These are phyloP conservation scores for Dactylis glomerata DNA, from an alignment of 176 grass and related monocot genomes.

Conservation along the genomic window DNA sequence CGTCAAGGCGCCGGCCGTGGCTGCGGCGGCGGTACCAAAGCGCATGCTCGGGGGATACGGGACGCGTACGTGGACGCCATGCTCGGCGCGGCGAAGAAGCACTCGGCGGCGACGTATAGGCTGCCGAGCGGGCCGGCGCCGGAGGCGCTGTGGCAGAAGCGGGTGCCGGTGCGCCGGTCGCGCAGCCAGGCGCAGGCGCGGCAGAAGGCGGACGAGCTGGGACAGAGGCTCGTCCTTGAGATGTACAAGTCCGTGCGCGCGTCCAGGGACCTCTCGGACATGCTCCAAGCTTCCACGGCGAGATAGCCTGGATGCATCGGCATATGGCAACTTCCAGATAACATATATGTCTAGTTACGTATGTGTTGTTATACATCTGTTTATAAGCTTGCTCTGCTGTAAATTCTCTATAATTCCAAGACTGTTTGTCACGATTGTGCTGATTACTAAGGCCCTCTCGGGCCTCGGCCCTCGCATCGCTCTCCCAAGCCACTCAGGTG, in stretches of 20 bases:
- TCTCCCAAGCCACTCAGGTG: too few species aligned
- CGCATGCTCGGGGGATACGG: conserved; percentile 53
- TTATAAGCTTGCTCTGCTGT: background rate
- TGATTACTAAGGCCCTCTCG: too few species aligned
- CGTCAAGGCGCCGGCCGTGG: background rate
- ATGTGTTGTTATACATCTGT: too few species aligned
- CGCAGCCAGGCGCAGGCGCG: conserved; percentile 25
- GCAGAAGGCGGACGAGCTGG: conserved; percentile 40
- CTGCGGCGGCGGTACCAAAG: conserved; percentile 33
- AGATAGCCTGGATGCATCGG: conserved; percentile 5
- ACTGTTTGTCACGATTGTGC: too few species aligned
- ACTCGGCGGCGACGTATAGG: conserved; percentile 22
- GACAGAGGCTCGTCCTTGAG: conserved; percentile 60
- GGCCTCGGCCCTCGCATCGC: too few species aligned
- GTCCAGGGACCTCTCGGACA: conserved; percentile 44
- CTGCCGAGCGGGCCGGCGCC: conserved; percentile 11
- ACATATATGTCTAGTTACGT: too few species aligned
- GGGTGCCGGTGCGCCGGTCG: conserved; percentile 51
- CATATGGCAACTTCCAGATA: background rate
- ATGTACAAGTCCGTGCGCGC: conserved; percentile 72
- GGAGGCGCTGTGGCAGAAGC: conserved; percentile 53
- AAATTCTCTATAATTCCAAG: background rate
- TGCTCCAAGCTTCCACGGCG: conserved; percentile 30
- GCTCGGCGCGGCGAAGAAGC: conserved; percentile 57
- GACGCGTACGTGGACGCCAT: conserved; percentile 79